These are phyloP conservation scores for Myxozyma melibiosi DNA, from an alignment of 805 yeast species.

Conservation along the genomic window DNA sequence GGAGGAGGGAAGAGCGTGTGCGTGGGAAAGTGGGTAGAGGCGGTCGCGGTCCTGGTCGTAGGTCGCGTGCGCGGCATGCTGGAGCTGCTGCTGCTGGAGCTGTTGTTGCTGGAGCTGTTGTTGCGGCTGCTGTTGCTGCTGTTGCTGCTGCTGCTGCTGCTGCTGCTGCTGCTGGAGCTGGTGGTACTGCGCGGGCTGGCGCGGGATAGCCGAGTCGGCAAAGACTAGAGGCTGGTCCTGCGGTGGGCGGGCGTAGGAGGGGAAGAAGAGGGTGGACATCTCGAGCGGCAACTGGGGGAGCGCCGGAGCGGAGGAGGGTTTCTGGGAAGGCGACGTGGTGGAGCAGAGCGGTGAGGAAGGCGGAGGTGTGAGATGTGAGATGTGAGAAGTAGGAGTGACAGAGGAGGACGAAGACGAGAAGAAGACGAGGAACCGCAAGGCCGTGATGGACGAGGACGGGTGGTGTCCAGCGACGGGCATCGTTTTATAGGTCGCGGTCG, in stretches of 20 bases:
- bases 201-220: slow-evolving; percentile 6
- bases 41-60: slow-evolving; percentile 4
- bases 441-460: too few relatives aligned
- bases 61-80: background rate
- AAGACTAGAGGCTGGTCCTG: slow-evolving; percentile 1
- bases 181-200: slow-evolving; percentile 6
- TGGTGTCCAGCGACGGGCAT: background rate
- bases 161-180: slow-evolving; percentile 12
- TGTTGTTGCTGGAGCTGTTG: slow-evolving; percentile 7
- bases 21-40: background rate
- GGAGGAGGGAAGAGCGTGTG: background rate
- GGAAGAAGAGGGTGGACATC: slow-evolving; percentile 8
- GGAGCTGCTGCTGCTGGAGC: slow-evolving; percentile 6
- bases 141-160: slow-evolving; percentile 4
- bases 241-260: slow-evolving; percentile 5
- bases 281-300: slow-evolving; percentile 9
- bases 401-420: slow-evolving; percentile 6
- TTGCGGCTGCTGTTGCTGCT: slow-evolving; percentile 6
- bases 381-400: background rate
- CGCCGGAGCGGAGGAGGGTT: slow-evolving; percentile 9
- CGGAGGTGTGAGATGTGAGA: background rate
- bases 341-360: background rate
- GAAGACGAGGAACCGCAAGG: slow-evolving; percentile 1
- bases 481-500: background rate
- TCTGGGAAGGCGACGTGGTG: slow-evolving; percentile 9